A percentile compares a stretch with the other conserved stretches of the same genome.
Conservation (phyloP, 2,329 filamentous ascomycete species). For the Monilinia fructigena region DNA sequence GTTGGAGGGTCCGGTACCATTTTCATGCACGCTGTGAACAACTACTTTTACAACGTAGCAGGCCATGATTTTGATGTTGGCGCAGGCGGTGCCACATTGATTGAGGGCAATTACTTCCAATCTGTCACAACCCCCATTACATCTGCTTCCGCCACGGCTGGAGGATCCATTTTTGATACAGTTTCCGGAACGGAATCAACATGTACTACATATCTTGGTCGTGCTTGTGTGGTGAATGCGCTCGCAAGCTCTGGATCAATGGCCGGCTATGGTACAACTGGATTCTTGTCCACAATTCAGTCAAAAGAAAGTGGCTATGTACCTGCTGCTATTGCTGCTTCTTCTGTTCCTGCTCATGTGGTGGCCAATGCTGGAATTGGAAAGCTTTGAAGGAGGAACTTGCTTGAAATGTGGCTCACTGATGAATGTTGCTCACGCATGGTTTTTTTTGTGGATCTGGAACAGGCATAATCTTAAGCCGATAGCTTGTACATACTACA, state of each 20-base stretch:
- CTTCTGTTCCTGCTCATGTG: constrained; percentile 5
- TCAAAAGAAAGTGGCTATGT: neutral
- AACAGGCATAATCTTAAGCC: neutral
- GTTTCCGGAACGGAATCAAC: constrained; percentile 7
- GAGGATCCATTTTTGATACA: constrained; percentile 16
- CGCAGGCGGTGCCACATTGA: constrained; percentile 37
- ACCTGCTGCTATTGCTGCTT: constrained; percentile 12
- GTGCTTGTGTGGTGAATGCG: constrained; percentile 25
- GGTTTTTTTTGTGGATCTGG: neutral
- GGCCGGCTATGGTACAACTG: neutral
- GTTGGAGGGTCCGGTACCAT: constrained; percentile 40
- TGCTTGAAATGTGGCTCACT: neutral
- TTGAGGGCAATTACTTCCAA: constrained; percentile 48
- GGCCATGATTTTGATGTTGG: constrained; percentile 48
- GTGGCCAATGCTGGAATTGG: constrained; percentile 21
- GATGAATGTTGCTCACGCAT: neutral
- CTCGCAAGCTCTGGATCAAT: constrained; percentile 17
- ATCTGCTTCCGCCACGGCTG: neutral
- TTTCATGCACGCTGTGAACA: constrained; percentile 44
- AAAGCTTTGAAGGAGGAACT: neutral
- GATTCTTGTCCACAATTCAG: constrained; percentile 13
- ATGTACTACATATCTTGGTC: constrained; percentile 23
- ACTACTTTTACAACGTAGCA: constrained; percentile 43
- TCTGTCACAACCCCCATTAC: constrained; percentile 39
- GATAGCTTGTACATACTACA: neutral